Conservation (phyloP, 192 early-diverging fungal species). For the Rhizoclosmatium globosum region DNA sequence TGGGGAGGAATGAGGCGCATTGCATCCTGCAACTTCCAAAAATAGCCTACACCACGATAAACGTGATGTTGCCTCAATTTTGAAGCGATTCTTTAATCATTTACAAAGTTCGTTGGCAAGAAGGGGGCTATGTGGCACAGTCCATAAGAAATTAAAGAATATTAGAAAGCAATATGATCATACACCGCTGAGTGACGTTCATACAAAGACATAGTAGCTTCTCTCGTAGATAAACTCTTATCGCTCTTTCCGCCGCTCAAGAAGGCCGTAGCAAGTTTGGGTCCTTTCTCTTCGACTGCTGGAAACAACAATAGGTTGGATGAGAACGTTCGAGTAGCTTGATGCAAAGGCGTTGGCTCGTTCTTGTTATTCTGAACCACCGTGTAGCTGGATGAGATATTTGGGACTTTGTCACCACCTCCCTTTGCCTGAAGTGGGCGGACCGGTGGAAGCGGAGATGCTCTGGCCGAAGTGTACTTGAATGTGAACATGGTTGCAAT, state of each 20-base stretch:
- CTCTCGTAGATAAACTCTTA: conserved; percentile 11
- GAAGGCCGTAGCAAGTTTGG: conserved; percentile 10
- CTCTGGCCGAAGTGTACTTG: conserved; percentile 8
- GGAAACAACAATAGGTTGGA: background rate
- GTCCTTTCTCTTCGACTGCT: background rate
- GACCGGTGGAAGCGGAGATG: background rate
- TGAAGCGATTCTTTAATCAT: no score
- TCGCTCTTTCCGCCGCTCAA: conserved; percentile 14
- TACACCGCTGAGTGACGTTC: no score
- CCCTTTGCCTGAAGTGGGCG: background rate
- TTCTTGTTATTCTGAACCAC: background rate
- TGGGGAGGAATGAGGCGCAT: no score
- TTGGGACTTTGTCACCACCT: background rate
- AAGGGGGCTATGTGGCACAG: no score
- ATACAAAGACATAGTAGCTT: conserved; percentile 12
- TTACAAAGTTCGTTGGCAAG: no score
- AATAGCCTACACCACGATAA: no score
- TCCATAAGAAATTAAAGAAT: no score
- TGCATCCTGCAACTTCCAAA: no score
- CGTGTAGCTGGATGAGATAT: background rate
- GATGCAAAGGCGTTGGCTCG: background rate
- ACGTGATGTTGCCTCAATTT: no score
- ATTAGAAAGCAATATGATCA: no score
- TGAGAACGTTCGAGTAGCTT: background rate
- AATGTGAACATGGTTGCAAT: background rate